Evolutionary conservation across 345 rosid species (phyloP), one percentile per base, ranked within the genome.

Genomic region (Brassica incana): DNA sequence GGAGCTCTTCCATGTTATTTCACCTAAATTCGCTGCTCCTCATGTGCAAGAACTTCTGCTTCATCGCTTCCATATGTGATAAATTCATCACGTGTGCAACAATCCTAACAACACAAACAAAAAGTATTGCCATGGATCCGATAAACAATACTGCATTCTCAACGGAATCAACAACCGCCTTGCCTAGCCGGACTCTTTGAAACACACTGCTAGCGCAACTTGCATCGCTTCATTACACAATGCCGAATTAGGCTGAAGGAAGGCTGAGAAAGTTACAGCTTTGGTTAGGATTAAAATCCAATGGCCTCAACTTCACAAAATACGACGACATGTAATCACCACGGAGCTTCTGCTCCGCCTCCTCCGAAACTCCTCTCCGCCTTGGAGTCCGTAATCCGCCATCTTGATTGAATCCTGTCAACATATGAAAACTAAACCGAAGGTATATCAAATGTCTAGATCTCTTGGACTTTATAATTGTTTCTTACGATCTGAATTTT

Each of bases 131-230:
- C 69, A 23, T 54, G 50, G 20, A 29, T 65, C 56, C 30, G 52
- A 65, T 65, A 74, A 65, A 69, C 29, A 60, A 45, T 59, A 29
- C 11, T 56, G 67, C 69, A 58, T 54, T 10, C 67, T 63, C 60
- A 70, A 63, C 15, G 5, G 30, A 11, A 65, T 23, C 20, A 35
- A 27, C 30, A 27, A 27, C 30, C n/a, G 52, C 27, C 40, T 30
- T 76, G 78, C 93, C 85, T 91, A 20, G 23, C 23, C 23, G 23
- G 23, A 20, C 23, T 20, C 23, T 20, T 20, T 20, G 45, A 92
- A 89, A 85, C 97, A 95, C 83, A 88, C 99, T 67, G 97, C 97
- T 76, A 95, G 79, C 62, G 92, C 91, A 77, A 89, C 95, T 97
- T 95, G 89, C 76, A 84, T 43, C 62, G 79, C 48, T 83, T 64